Base-by-base conservation (phyloP, 2,329 filamentous ascomycete genomes). In the Cytospora schulzeri region DNA sequence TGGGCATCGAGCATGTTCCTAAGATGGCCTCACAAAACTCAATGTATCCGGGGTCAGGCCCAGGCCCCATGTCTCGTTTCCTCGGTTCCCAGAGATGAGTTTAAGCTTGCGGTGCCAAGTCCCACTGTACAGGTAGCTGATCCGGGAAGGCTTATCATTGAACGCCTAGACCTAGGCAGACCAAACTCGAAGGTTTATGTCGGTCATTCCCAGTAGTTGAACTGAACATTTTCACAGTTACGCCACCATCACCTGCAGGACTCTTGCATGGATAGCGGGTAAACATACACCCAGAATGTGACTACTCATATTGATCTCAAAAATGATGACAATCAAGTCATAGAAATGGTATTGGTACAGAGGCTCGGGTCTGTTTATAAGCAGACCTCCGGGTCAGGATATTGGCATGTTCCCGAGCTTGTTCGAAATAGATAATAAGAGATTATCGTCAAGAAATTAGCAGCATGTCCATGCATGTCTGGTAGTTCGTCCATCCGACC, bases 401-500 rank as follows among this genome's bases (percentile, higher is more conserved):
- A 56, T 33, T 8, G 17, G 50, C 29, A 28, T 33, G 17, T 22
- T 29, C 48, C 41, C 24, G 45, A 35, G 58, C 59, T 33, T 62
- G 51, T 62, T 51, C 53, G 38, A 38, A 62, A 67, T 57, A 62
- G 62, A 41, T 57, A 54, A 66, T 61, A 54, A 57, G 56, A 38
- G 52, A 62, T 60, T 63, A 67, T 64, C 55, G 41, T 55, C 62
- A 67, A 48, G 58, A 65, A 67, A 67, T 65, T 67, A 65, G 57
- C n/a, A 62, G 22, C 38, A 65, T 62, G 65, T 60, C 62, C 62
- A 57, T n/a, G 56, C 57, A 64, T 61, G 62, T 50, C 52, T 22
- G 19, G n/a, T 57, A 50, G 48, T 38, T 56, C 41, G 28, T 38
- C 56, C 45, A 38, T 38, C 50, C 41, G 24, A 33, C 51, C 58